Conservation (phyloP, 1,139 yeast species). For the Waltiozyma sp. region DNA sequence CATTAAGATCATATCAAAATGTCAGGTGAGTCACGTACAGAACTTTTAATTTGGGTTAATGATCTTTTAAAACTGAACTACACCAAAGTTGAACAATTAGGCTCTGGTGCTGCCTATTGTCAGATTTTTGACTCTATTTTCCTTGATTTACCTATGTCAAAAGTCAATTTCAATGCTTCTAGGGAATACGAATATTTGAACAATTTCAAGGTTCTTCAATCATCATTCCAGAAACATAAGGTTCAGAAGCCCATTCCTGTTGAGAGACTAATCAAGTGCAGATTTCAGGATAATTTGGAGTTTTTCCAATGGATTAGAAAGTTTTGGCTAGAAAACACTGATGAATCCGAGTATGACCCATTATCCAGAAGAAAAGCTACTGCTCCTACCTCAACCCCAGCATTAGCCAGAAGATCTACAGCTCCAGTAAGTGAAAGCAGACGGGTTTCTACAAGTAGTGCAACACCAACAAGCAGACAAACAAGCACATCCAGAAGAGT, state of each 20-base stretch:
- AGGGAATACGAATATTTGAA: conserved; percentile 69
- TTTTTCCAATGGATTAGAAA: conserved; percentile 86
- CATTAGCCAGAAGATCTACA: conserved; percentile 6
- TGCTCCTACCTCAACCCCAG: conserved; percentile 15
- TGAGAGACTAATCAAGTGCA: conserved; percentile 72
- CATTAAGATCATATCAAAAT: not conserved
- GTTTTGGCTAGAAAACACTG: conserved; percentile 70
- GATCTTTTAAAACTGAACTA: conserved; percentile 52
- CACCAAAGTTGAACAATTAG: conserved; percentile 84
- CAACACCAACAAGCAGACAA: conserved; percentile 11
- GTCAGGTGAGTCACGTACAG: conserved; percentile 39
- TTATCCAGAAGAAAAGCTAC: conserved; percentile 36
- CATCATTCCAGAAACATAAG: conserved; percentile 57
- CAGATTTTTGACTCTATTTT: conserved; percentile 81
- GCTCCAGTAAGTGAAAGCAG: not conserved
- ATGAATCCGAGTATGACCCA: conserved; percentile 64
- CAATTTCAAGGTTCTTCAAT: conserved; percentile 79
- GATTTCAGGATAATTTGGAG: conserved; percentile 88
- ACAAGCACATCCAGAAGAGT: conserved; percentile 7
- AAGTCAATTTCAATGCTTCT: conserved; percentile 60
- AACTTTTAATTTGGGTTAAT: conserved; percentile 79
- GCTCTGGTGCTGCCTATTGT: conserved; percentile 91
- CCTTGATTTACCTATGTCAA: conserved; percentile 68
- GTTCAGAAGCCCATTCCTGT: conserved; percentile 74
- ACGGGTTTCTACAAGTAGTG: not conserved